phyloP scores from a whole-genome alignment of 1,139 yeast genomes.

The Magnusiomyces paraingens region DNA sequence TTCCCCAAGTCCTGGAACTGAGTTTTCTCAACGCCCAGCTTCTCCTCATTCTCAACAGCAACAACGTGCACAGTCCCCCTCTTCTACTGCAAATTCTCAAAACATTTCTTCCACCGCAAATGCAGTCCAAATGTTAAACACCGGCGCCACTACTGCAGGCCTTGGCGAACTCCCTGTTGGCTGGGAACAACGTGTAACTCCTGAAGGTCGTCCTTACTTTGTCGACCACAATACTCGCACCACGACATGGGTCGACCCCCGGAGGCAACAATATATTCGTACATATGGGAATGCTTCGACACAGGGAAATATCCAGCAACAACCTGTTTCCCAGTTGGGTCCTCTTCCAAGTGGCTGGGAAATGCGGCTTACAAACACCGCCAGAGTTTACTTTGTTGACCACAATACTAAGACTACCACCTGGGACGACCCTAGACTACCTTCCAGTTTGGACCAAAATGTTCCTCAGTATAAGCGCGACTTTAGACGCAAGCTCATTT shows the following conservation, averaged over 20 bases:
- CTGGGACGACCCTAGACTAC: slow-evolving; percentile 99
- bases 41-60: slow-evolving; percentile 33
- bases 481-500: slow-evolving; percentile 92
- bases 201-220: slow-evolving; percentile 96
- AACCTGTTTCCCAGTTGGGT: slow-evolving; percentile 96
- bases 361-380: slow-evolving; percentile 97
- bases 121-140: slow-evolving; percentile 38
- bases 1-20: slow-evolving; percentile 18
- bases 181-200: slow-evolving; percentile 98
- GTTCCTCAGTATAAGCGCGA: slow-evolving; percentile 99
- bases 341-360: slow-evolving; percentile 99
- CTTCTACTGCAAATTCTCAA: slow-evolving; percentile 32
- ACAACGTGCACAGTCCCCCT: slow-evolving; percentile 18
- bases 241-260: slow-evolving; percentile 99
- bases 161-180: slow-evolving; percentile 96
- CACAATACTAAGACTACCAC: slow-evolving; percentile 98
- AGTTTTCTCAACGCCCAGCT: neutral
- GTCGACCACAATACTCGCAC: slow-evolving; percentile 98
- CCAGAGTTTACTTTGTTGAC: slow-evolving; percentile 96
- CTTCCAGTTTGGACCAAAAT: slow-evolving; percentile 93
- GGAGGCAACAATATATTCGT: slow-evolving; percentile 96
- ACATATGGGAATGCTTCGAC: slow-evolving; percentile 52
- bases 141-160: slow-evolving; percentile 93
- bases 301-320: slow-evolving; percentile 44
- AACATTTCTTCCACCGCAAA: slow-evolving; percentile 59